Evolutionary conservation across 225 moss, liverwort and hornwort species (phyloP).

Genomic region (Lunularia cruciata): DNA sequence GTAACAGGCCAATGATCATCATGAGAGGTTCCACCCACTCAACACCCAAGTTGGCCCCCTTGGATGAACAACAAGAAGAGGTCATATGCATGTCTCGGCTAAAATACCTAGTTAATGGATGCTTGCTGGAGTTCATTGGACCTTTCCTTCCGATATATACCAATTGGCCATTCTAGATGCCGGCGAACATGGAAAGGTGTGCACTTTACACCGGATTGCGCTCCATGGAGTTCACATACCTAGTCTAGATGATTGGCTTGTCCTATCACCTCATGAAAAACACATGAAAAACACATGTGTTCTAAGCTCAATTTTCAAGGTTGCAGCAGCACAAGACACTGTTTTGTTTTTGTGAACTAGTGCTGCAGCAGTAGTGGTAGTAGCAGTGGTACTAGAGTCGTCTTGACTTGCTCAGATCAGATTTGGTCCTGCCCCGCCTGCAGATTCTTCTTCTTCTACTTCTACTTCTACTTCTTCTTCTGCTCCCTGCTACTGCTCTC

Average conservation of each 20-base stretch:
- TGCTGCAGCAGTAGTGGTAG: background rate
- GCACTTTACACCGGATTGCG: constrained; percentile 18
- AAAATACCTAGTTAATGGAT: constrained; percentile 8
- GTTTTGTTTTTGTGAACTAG: constrained; percentile 6
- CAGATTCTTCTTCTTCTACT: constrained; percentile 1
- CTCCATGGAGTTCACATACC: background rate
- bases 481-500: background rate
- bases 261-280: background rate
- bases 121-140: constrained; percentile 8
- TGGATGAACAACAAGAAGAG: background rate
- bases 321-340: constrained; percentile 2
- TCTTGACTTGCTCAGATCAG: background rate
- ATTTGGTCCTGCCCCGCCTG: background rate
- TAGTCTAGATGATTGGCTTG: background rate
- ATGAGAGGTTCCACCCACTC: background rate
- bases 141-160: constrained; percentile 1
- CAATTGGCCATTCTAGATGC: constrained; percentile 1
- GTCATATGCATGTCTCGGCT: constrained; percentile 11
- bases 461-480: background rate
- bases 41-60: constrained; percentile 9
- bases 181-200: constrained; percentile 5
- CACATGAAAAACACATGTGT: constrained; percentile 25
- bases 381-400: background rate
- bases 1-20: background rate
- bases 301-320: constrained; percentile 10